Evolutionary conservation across 192 early-diverging fungal species (phyloP).

Genomic region (Podila epicladia): DNA sequence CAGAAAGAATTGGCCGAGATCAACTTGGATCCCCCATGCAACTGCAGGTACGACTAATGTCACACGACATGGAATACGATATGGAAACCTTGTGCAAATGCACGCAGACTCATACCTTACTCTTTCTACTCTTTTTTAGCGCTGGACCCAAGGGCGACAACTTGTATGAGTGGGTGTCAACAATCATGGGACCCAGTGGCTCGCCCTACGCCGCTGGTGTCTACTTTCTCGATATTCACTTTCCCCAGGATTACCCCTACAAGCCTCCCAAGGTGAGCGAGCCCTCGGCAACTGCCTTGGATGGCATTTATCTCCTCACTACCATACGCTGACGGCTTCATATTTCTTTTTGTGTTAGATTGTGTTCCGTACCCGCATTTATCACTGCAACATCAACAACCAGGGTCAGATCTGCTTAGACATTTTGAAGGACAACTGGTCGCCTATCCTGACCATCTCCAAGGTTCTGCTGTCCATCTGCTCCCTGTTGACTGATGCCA

Average conservation of each 20-base stretch:
- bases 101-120: not conserved
- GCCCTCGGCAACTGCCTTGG: not conserved
- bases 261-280: slow-evolving; percentile 87
- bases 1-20: slow-evolving; percentile 99
- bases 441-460: slow-evolving; percentile 92
- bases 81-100: not conserved
- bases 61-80: not conserved
- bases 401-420: slow-evolving; percentile 94
- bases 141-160: slow-evolving; percentile 97
- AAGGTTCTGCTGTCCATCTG: slow-evolving; percentile 96
- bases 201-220: slow-evolving; percentile 92
- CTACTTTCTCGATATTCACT: slow-evolving; percentile 93
- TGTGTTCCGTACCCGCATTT: slow-evolving; percentile 91
- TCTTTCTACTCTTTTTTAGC: slow-evolving; percentile 46
- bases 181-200: slow-evolving; percentile 88
- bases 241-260: slow-evolving; percentile 96
- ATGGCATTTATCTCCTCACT: not conserved
- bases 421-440: slow-evolving; percentile 98
- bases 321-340: not conserved
- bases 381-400: slow-evolving; percentile 97
- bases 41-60: slow-evolving; percentile 72
- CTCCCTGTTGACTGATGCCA: slow-evolving; percentile 93
- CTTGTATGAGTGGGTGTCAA: slow-evolving; percentile 96
- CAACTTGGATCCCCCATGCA: slow-evolving; percentile 92
- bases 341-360: slow-evolving; percentile 59